Conservation (phyloP, 352 stramenopile genomes). For the Phytophthora pisi region DNA sequence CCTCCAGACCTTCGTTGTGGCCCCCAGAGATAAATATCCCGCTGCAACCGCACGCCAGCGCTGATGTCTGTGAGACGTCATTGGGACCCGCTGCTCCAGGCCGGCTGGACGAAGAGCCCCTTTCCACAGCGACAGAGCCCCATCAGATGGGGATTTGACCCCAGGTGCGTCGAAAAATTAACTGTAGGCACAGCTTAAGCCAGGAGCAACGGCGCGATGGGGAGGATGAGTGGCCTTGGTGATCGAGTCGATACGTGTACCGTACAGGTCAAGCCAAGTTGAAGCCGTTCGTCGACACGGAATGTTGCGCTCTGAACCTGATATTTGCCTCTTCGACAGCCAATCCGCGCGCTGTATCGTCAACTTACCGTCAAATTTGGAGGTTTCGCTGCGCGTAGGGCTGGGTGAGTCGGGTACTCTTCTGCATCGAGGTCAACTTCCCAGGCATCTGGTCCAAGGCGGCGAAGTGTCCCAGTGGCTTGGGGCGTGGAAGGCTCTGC, state of each 20-base stretch:
- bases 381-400: constrained; percentile 23
- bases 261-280: not conserved
- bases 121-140: not conserved
- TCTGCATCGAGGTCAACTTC: not conserved
- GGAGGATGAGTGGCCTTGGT: not conserved
- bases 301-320: not conserved
- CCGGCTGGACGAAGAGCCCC: not conserved
- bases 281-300: not conserved
- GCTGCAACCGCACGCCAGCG: constrained; percentile 26
- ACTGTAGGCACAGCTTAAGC: not conserved
- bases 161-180: constrained; percentile 16
- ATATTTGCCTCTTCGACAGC: not conserved
- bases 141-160: constrained; percentile 17
- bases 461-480: not conserved
- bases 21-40: too few species aligned
- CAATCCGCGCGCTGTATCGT: constrained; percentile 1
- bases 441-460: not conserved
- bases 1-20: too few species aligned
- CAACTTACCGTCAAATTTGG: constrained; percentile 2
- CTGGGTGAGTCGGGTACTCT: not conserved
- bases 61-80: constrained; percentile 11
- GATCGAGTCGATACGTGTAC: not conserved
- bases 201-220: not conserved
- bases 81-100: not conserved
- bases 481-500: not conserved